Evolutionary conservation across 768 basidiomycete genomes (phyloP).

Genomic region (Leucocoprinus birnbaumii): DNA sequence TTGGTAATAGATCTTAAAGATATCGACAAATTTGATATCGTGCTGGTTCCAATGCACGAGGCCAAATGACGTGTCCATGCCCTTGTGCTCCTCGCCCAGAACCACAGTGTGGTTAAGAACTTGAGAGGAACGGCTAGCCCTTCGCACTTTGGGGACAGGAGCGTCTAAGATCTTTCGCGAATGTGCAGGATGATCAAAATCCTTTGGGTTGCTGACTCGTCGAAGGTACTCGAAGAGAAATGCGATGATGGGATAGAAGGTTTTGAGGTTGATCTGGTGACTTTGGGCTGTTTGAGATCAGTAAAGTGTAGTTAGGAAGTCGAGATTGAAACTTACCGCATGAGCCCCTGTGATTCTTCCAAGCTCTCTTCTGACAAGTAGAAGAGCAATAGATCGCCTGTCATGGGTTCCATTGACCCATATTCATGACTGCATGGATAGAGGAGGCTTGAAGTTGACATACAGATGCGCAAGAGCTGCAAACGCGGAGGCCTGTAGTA

Average conservation of each 20-base stretch:
- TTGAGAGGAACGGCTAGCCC: slow-evolving; percentile 16
- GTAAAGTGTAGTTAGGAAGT: no score
- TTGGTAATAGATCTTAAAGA: slow-evolving; percentile 14
- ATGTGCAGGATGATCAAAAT: background rate
- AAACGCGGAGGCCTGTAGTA: background rate
- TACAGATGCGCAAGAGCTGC: slow-evolving; percentile 1
- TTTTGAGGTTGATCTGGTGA: slow-evolving; percentile 28
- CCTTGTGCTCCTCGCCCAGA: slow-evolving; percentile 23
- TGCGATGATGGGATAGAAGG: slow-evolving; percentile 31
- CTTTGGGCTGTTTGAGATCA: slow-evolving; percentile 28
- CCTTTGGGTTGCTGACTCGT: slow-evolving; percentile 10
- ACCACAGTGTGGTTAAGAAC: slow-evolving; percentile 15
- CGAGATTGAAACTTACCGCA: slow-evolving; percentile 26
- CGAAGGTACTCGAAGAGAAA: slow-evolving; percentile 21
- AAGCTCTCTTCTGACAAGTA: slow-evolving; percentile 28
- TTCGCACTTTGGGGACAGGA: background rate
- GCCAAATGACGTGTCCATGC: slow-evolving; percentile 8
- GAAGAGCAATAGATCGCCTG: slow-evolving; percentile 29
- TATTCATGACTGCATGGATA: background rate
- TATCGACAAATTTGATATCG: no score
- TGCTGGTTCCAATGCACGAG: slow-evolving; percentile 24
- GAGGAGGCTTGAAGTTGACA: background rate
- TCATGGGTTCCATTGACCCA: background rate
- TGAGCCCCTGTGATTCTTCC: slow-evolving; percentile 23
- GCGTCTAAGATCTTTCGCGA: background rate